Evolutionary conservation across 441 rosid species (phyloP).

Genomic region (Iberis amara): DNA sequence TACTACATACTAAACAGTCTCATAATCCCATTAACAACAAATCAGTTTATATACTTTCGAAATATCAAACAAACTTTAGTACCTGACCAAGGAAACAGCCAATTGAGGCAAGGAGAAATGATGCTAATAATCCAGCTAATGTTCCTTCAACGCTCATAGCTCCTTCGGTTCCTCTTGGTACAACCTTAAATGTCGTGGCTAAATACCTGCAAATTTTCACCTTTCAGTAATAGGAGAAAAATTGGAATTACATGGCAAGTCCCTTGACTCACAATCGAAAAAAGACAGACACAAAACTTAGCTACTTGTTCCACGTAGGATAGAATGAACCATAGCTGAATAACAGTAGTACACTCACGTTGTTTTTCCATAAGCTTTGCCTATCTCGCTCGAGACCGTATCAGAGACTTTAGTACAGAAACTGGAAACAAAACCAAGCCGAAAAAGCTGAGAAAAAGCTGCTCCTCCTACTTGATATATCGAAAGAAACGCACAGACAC

Average conservation of each 20-base stretch:
- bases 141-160: constrained; percentile 96
- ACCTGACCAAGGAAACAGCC: constrained; percentile 72
- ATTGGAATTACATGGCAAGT: not conserved
- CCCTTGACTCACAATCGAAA: too few species aligned
- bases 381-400: constrained; percentile 87
- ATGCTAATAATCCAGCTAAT: constrained; percentile 72
- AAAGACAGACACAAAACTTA: not conserved
- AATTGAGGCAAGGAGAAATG: constrained; percentile 60
- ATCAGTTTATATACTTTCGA: not conserved
- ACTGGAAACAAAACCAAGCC: constrained; percentile 79
- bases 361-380: constrained; percentile 87
- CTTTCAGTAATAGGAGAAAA: constrained; percentile 2
- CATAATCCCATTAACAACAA: not conserved
- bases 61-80: constrained; percentile 18
- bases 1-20: not conserved
- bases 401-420: constrained; percentile 95
- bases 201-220: constrained; percentile 40
- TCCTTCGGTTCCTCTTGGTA: constrained; percentile 95
- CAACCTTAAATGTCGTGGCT: constrained; percentile 74
- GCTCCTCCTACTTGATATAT: constrained; percentile 60
- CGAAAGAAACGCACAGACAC: constrained; percentile 71
- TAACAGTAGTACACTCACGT: constrained; percentile 55
- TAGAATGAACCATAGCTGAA: constrained; percentile 3
- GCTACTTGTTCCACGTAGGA: constrained; percentile 14
- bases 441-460: constrained; percentile 57